A percentile compares a stretch with the other conserved stretches of the same genome.
Evolutionary conservation across 208 protist species (phyloP).

Genomic region (Lotmaria passim): DNA sequence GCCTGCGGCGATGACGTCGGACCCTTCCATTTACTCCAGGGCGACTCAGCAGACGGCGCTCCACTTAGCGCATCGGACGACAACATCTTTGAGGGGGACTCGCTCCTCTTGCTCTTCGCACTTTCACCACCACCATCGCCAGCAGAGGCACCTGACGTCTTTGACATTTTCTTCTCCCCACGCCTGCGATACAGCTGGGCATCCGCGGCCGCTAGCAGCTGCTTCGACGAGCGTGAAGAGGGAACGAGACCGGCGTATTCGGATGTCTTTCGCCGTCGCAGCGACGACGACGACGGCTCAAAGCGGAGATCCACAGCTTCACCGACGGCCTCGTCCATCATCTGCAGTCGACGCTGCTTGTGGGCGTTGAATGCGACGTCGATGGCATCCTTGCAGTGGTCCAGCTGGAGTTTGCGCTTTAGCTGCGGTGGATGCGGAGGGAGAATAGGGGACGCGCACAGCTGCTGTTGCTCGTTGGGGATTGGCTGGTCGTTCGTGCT

Average conservation of each 20-base stretch:
- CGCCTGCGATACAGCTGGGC: conserved; percentile 18
- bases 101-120: no score
- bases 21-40: no score
- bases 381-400: neutral
- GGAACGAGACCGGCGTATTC: conserved; percentile 18
- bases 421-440: neutral
- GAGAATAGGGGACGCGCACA: neutral
- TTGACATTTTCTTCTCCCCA: neutral
- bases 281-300: neutral
- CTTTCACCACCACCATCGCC: no score
- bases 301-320: neutral
- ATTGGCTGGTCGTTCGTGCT: no score
- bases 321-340: neutral
- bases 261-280: neutral
- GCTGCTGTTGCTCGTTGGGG: neutral
- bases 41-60: no score
- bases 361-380: neutral
- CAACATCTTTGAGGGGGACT: no score
- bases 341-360: conserved; percentile 15
- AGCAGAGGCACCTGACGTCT: no score
- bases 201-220: conserved; percentile 7
- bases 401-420: conserved; percentile 1
- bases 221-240: conserved; percentile 19
- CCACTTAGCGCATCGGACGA: no score
- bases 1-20: neutral